A percentile compares a stretch with the other conserved stretches of the same genome.
Conservation (phyloP, 2,329 filamentous ascomycete genomes). For the Penicillium brevicompactum region DNA sequence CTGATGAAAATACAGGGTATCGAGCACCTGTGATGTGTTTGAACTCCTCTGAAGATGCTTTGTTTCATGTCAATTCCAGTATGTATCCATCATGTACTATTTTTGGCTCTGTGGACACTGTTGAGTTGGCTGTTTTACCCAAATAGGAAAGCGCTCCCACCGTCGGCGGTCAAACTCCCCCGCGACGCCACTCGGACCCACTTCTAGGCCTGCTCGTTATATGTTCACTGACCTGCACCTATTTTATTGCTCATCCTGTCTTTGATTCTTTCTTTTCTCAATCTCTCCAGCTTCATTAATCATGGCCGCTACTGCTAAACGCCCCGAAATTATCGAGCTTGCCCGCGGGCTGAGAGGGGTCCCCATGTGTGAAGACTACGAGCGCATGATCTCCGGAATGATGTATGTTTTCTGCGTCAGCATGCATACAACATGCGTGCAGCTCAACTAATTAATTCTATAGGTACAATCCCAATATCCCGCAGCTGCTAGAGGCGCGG, state of each 20-base stretch:
- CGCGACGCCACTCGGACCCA: neutral
- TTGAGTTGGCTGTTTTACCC: slow-evolving; percentile 3
- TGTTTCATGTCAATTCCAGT: no score
- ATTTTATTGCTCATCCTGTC: neutral
- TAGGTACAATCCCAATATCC: slow-evolving; percentile 34
- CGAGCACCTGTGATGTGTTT: no score
- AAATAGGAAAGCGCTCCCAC: slow-evolving; percentile 3
- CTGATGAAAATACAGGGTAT: neutral
- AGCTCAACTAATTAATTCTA: neutral
- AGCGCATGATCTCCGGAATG: slow-evolving; percentile 41
- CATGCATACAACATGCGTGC: neutral
- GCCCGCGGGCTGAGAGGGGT: slow-evolving; percentile 27
- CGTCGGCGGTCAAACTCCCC: neutral
- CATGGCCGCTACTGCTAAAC: slow-evolving; percentile 31
- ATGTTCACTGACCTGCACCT: neutral
- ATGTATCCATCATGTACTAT: neutral
- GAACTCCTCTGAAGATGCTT: no score
- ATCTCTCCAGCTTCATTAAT: neutral
- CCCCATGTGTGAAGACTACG: slow-evolving; percentile 36
- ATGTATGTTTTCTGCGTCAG: slow-evolving; percentile 23
- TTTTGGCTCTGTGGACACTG: slow-evolving; percentile 21
- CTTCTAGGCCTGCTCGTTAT: neutral
- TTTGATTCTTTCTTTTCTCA: neutral
- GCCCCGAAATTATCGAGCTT: slow-evolving; percentile 33
- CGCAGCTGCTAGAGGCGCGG: slow-evolving; percentile 30